Base-by-base conservation (phyloP, 306 rosid genomes). In the Mimosa pudica region DNA sequence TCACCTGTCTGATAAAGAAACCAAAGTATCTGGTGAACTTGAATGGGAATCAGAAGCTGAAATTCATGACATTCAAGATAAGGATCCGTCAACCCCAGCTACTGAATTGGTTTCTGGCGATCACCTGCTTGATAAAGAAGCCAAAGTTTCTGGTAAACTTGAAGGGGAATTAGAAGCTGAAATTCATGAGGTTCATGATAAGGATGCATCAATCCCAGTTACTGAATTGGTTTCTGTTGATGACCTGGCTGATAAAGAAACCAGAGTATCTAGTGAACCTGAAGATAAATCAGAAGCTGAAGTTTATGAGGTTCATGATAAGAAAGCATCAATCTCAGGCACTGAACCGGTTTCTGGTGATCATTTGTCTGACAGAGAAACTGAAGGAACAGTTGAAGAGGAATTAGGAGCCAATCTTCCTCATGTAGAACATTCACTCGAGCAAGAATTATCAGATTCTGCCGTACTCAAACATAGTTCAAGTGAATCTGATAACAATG, bases 331-430 rank as follows among this genome's bases (percentile, higher is more conserved):
- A 73, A 62, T 48, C 71, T 44, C 78, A 33, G 74, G 33, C 58
- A 78, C 76, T 76, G 89, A 84, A 58, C 88, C 46, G 38, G 80
- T 61, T 47, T 48, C 83, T 77, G 57, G 79, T 55, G 86, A 81
- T 74, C 81, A 65, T 77, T 52, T 78, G 45, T 70, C 82, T 8
- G 82, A 62, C 14, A 76, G 79, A 75, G 88, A 70, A 76, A 79
- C 67, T 44, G 67, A 84, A 77, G 82, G 73, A 74, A 79, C 70
- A 24, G 64, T 4, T 9, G 57, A 76, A 79, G 76, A 47, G 20
- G 65, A 80, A 52, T 16, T 62, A 54, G 71, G 5, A 33, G 67
- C 44, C 64, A 85, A 71, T 74, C 35, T 44, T n/a, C 77, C 46
- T 64, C 79, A 41, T 57, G 80, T 51, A 63, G 70, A 77, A 38